A percentile compares a stretch with the other conserved stretches of the same genome.
phyloP scores from a whole-genome alignment of 2,329 filamentous ascomycete genomes.

The Apiospora marii region DNA sequence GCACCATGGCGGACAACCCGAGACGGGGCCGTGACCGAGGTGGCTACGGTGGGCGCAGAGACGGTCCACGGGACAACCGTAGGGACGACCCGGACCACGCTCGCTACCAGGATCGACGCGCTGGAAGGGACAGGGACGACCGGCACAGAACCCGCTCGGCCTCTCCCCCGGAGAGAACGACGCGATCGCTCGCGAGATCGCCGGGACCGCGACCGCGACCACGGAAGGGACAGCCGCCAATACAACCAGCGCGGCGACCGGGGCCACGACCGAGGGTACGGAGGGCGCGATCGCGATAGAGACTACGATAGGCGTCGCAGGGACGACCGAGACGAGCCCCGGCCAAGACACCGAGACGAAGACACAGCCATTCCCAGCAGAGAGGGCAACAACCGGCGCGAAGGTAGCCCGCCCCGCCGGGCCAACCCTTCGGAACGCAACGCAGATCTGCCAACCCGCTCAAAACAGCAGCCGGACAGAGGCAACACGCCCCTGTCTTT shows the following conservation, averaged over 20 bases:
- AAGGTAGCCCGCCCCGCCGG: slow-evolving; percentile 30
- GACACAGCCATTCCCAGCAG: slow-evolving; percentile 28
- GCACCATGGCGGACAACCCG: slow-evolving; percentile 17
- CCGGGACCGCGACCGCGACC: slow-evolving; percentile 43
- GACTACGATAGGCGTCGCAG: slow-evolving; percentile 26
- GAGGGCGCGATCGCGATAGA: slow-evolving; percentile 32
- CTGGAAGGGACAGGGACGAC: slow-evolving; percentile 40
- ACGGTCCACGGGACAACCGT: slow-evolving; percentile 36
- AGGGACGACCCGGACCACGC: slow-evolving; percentile 41
- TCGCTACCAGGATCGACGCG: slow-evolving; percentile 38
- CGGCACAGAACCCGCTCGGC: slow-evolving; percentile 36
- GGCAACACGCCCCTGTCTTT: slow-evolving; percentile 44
- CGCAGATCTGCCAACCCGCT: slow-evolving; percentile 42
- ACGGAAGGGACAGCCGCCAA: slow-evolving; percentile 42
- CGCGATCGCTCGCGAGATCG: slow-evolving; percentile 42
- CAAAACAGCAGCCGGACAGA: slow-evolving; percentile 33
- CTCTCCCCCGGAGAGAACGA: slow-evolving; percentile 40
- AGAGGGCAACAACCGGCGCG: slow-evolving; percentile 31
- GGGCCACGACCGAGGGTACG: slow-evolving; percentile 34
- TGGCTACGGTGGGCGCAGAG: slow-evolving; percentile 37
- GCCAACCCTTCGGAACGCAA: slow-evolving; percentile 29
- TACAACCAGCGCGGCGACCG: slow-evolving; percentile 41
- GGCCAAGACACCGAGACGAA: slow-evolving; percentile 34
- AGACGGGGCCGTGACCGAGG: slow-evolving; percentile 25
- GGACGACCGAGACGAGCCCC: slow-evolving; percentile 33